Conservation (phyloP, 2,329 filamentous ascomycete species). For the Claviceps paspali region DNA sequence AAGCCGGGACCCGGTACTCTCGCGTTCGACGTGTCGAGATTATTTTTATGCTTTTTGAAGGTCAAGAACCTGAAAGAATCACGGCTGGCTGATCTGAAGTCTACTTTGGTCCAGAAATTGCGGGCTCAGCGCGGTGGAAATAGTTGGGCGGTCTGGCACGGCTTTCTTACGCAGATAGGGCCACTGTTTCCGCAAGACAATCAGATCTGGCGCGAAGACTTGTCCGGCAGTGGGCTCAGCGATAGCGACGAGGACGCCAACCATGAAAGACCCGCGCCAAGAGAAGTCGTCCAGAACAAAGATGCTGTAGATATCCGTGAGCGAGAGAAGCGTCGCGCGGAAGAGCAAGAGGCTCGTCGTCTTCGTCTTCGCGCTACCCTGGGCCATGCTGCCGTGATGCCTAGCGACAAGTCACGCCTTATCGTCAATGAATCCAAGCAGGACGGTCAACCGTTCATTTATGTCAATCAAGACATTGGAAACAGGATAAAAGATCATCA, state of each 20-base stretch:
- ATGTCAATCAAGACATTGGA: conserved; percentile 49
- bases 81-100: conserved; percentile 2
- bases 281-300: conserved; percentile 21
- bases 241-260: conserved; percentile 7
- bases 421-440: conserved; percentile 54
- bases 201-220: conserved; percentile 16
- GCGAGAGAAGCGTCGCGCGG: conserved; percentile 35
- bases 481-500: conserved; percentile 63
- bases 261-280: conserved; percentile 10
- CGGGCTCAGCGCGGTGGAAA: conserved; percentile 9
- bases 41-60: conserved; percentile 17
- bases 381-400: conserved; percentile 25
- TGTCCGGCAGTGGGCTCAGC: conserved; percentile 9
- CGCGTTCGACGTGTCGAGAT: conserved; percentile 16
- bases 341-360: conserved; percentile 38
- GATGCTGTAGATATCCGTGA: conserved; percentile 36
- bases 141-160: conserved; percentile 12
- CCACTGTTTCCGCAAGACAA: conserved; percentile 17
- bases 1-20: conserved; percentile 6
- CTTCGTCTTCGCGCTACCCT: conserved; percentile 30
- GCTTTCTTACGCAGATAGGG: conserved; percentile 13
- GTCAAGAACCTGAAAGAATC: conserved; percentile 11
- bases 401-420: conserved; percentile 32
- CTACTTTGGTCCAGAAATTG: conserved; percentile 8
- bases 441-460: conserved; percentile 44